Evolutionary conservation across 2,329 filamentous ascomycete species (phyloP).

Genomic region (Penicillium sp.): DNA sequence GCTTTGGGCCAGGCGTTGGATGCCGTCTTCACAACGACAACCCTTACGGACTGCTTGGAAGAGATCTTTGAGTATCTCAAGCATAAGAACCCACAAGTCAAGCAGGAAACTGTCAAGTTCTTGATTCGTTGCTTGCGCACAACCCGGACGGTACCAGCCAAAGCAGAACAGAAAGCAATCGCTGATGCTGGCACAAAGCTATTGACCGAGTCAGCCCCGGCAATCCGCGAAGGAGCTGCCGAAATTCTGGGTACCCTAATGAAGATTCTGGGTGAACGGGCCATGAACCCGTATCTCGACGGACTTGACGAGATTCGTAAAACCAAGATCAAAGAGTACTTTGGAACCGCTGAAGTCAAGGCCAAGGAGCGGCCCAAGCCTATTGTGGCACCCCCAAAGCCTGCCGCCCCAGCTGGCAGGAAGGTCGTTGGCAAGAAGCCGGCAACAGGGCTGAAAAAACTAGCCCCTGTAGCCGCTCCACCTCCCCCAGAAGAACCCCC

Average conservation of each 20-base stretch:
- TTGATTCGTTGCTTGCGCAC: conserved; percentile 77
- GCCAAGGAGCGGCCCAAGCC: conserved; percentile 89
- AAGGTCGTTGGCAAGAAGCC: conserved; percentile 49
- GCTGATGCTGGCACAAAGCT: conserved; percentile 86
- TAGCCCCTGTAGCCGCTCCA: conserved; percentile 34
- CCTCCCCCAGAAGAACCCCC: conserved; percentile 30
- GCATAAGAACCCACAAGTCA: conserved; percentile 96
- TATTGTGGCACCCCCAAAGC: conserved; percentile 51
- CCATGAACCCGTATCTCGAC: conserved; percentile 86
- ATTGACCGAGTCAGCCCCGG: conserved; percentile 78
- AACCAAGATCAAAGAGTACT: conserved; percentile 88
- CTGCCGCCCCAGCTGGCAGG: conserved; percentile 50
- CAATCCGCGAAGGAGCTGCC: conserved; percentile 75
- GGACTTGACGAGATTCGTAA: conserved; percentile 92
- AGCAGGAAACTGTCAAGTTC: conserved; percentile 89
- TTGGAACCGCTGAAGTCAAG: conserved; percentile 71
- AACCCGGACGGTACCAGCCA: conserved; percentile 72
- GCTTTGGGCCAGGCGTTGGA: conserved; percentile 80
- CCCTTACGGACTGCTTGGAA: conserved; percentile 76
- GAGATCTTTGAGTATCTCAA: conserved; percentile 75
- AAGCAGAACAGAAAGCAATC: conserved; percentile 72
- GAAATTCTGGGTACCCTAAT: conserved; percentile 89
- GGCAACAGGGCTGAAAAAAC: conserved; percentile 42
- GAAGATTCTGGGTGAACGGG: conserved; percentile 96
- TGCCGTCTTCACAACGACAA: conserved; percentile 56